Conservation (phyloP, 495 filamentous ascomycete genomes). For the Penicillium subrubescens region DNA sequence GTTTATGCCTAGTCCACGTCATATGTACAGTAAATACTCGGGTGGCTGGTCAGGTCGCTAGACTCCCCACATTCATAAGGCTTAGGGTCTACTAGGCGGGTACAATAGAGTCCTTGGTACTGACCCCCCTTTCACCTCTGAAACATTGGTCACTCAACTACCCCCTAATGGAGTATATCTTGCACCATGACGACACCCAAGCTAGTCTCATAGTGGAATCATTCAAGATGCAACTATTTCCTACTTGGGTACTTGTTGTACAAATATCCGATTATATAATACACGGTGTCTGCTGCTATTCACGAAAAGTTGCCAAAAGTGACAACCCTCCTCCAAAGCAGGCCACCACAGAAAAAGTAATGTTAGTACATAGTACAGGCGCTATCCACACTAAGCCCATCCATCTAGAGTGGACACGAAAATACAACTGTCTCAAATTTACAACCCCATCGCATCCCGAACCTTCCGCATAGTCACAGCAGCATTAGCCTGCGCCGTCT, state of each 20-base stretch:
- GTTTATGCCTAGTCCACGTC: too few relatives aligned
- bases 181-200: not conserved
- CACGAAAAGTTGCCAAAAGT: not conserved
- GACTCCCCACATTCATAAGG: not conserved
- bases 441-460: constrained; percentile 63
- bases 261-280: not conserved
- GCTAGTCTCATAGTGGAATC: not conserved
- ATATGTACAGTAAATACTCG: not conserved
- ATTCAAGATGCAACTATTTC: not conserved
- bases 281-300: not conserved
- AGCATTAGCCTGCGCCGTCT: constrained; percentile 64
- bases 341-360: not conserved
- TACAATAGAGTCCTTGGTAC: not conserved
- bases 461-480: constrained; percentile 67
- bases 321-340: not conserved
- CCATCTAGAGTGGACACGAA: not conserved
- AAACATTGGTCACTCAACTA: not conserved
- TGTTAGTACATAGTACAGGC: not conserved
- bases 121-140: not conserved
- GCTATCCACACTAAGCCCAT: not conserved
- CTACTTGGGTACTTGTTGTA: not conserved
- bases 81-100: not conserved
- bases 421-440: not conserved
- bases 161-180: too few relatives aligned
- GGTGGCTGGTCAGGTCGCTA: not conserved